Evolutionary conservation across 176 grass and related monocot species (phyloP).

Genomic region (Ensete glaucum): DNA sequence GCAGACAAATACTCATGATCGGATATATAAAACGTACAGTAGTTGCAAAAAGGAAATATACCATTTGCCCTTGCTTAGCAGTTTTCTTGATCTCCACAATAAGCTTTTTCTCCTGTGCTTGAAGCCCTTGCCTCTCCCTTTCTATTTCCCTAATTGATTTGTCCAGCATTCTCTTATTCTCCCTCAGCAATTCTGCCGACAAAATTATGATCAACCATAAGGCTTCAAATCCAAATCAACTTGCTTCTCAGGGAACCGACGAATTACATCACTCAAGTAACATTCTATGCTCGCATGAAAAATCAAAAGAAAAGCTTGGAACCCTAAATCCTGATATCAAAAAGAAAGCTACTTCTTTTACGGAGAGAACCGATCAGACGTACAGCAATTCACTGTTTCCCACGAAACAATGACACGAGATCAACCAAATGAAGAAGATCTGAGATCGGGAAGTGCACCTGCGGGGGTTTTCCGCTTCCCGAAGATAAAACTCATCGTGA

Average conservation of each 20-base stretch:
- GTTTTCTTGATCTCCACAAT: constrained; percentile 15
- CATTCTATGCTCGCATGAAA: not conserved
- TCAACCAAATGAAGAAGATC: not conserved
- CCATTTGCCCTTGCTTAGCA: constrained; percentile 14
- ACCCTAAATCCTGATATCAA: not conserved
- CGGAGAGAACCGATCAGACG: not conserved
- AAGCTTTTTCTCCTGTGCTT: constrained; percentile 17
- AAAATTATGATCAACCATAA: not conserved
- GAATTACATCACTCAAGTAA: not conserved
- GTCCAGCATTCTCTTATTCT: constrained; percentile 19
- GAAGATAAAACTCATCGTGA: constrained; percentile 18
- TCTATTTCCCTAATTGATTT: constrained; percentile 12
- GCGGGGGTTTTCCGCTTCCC: constrained; percentile 15
- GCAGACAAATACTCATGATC: not conserved
- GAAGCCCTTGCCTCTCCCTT: constrained; percentile 14
- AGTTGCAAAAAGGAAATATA: not conserved
- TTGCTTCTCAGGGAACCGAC: not conserved
- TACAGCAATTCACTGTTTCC: not conserved
- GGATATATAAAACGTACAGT: not conserved
- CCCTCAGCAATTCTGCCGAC: constrained; percentile 12
- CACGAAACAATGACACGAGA: not conserved
- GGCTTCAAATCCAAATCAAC: not conserved
- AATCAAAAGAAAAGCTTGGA: not conserved
- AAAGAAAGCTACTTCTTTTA: not conserved
- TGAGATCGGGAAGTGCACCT: not conserved